Evolutionary conservation across 179 eudicot species (phyloP), one percentile per base, ranked within the genome.

Genomic region (Actinidia chinensis): DNA sequence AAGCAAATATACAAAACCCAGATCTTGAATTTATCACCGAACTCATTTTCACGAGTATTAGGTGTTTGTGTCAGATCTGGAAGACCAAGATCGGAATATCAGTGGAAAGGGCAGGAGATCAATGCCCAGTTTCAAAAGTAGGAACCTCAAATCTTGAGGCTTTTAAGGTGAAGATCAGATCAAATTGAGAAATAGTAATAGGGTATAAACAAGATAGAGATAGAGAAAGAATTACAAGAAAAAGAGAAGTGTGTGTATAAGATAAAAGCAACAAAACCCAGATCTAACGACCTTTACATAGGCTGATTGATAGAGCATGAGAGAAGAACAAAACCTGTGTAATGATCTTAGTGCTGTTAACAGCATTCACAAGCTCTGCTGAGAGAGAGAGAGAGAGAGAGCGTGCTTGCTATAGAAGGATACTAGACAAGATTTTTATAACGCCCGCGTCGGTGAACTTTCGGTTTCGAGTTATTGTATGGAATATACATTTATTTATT

Each of bases 1-100:
- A 86, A 55, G 80, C 79, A 81, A 25, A 80, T 52, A 8, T 83
- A 79, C 82, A 86, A 58, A 50, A 80, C 88, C 86, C 89, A 84
- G 84, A 89, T 84, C 84, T 79, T 81, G 61, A 79, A 69, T 40
- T 78, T 78, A 40, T 76, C 80, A 79, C 77, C n/a, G 70, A 68
- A 58, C 80, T 85, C 92, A 87, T 89, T 80, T 71, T 17, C 13
- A 22, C 13, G 6, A 56, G 14, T 63, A 48, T 76, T 69, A 20
- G 15, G 12, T 15, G 40, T 47, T 76, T 64, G 18, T 60, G 54
- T n/a, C 85, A 77, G 88, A 87, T 85, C 89, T 77, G 81, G 8
- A 61, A 36, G 28, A 51, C 68, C 47, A 46, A 50, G 43, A 67
- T 60, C 63, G 75, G 46, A n/a, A 66, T 51, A 51, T 47, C 8